These are phyloP conservation scores for Yamadazyma membranifaciens DNA, from an alignment of 1,139 yeast genomes.

Conservation along the genomic window DNA sequence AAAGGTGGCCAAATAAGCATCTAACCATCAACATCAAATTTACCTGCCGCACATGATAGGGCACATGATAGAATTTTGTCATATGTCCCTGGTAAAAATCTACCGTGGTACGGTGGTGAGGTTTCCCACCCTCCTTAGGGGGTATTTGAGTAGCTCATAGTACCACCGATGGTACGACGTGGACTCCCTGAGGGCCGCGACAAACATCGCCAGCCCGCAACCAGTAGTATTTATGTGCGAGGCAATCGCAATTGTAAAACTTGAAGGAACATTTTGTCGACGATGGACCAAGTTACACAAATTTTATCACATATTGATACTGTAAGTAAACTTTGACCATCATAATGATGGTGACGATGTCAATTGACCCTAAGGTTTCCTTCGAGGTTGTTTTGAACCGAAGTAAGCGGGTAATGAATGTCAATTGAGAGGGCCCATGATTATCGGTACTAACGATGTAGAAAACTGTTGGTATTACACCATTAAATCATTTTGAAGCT, in stretches of 20 bases:
- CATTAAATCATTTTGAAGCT: constrained; percentile 47
- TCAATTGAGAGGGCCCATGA: neutral
- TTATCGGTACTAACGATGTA: constrained; percentile 9
- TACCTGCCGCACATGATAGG: too few species aligned
- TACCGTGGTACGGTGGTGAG: too few species aligned
- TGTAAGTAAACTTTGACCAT: constrained; percentile 11
- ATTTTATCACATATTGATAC: constrained; percentile 16
- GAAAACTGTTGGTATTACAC: constrained; percentile 12
- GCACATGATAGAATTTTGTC: too few species aligned
- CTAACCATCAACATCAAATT: too few species aligned
- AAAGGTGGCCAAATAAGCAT: too few species aligned
- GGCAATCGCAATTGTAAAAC: constrained; percentile 5
- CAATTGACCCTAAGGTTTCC: neutral
- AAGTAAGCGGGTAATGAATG: neutral
- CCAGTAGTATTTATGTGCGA: neutral
- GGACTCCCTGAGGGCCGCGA: too few species aligned
- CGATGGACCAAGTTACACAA: constrained; percentile 17
- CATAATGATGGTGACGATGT: neutral
- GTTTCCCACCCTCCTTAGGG: too few species aligned
- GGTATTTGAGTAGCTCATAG: too few species aligned
- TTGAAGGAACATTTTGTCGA: constrained; percentile 1
- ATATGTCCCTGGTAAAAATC: too few species aligned
- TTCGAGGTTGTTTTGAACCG: neutral
- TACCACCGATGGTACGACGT: too few species aligned
- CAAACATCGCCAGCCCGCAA: too few species aligned